Evolutionary conservation across 2,329 filamentous ascomycete species (phyloP), one percentile per base, ranked within the genome.

Genomic region (Colletotrichum sp.): DNA sequence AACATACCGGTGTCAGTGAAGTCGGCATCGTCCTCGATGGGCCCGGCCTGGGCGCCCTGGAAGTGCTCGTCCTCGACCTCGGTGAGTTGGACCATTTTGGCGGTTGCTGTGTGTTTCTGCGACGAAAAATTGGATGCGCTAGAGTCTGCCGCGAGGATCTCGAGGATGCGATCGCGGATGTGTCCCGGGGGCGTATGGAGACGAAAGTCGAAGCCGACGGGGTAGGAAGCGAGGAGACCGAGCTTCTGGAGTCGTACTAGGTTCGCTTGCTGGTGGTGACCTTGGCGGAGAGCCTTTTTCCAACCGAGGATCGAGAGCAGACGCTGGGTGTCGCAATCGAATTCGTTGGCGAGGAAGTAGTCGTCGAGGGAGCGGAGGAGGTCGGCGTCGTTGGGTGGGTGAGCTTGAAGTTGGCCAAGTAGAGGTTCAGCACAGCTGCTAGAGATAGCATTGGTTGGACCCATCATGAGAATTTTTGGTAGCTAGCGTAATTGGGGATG

Each of bases 51-150:
- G 79, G 90, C 88, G 85, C 91, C 89, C 87, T 94, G 90, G 89
- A 98, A 98, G 87, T 97, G 95, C 90, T 98, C 96, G 85, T 98
- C 96, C 84, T 97, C 94, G 83, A 98, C 96, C 90, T 98, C 96
- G 84, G 95, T 95, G 84, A 98, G 95, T 87, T 96, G 95, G 86
- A 98, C 96, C 96, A 98, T 98, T 81, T 86, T 93, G 87, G 73
- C 78, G 61, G 73, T 55, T 13, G 30, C 55, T 36, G 69, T 26
- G 59, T 59, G 56, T 58, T 52, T 13, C 30, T 72, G 59, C 21
- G 36, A 28, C 16, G 58, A 12, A 30, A 26, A 18, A 14, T 63
- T 32, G 63, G 13, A 26, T 68, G 56, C 63, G 48, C 26, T n/a
- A 26, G n/a, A 62, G 7, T 21, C 30, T 30, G 32, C 32, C 30